Base-by-base conservation (phyloP, 2,329 filamentous ascomycete genomes). In the Aspergillus sp. region DNA sequence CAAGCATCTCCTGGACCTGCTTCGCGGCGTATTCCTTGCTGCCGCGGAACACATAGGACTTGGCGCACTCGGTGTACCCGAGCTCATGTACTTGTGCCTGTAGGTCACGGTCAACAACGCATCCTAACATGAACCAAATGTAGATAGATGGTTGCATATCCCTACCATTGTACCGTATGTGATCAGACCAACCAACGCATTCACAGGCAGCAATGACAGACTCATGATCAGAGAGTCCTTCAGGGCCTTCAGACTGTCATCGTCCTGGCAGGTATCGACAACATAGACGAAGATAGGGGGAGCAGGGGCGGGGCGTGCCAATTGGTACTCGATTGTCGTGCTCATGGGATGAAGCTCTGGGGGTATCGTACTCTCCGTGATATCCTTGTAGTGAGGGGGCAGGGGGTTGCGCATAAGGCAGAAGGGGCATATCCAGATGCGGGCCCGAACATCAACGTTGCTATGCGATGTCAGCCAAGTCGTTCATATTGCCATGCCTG, bases 1-100 rank as follows among this genome's bases (percentile, higher is more conserved):
- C 95, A 54, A 99, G 88, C 95, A 99, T 99, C 74, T 99, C 95
- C 78, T 98, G 94, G n/a, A 99, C 92, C 76, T 98, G 93, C 81
- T 98, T 98, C 57, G 93, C 91, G n/a, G 89, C 85, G 77, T 99
- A 99, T 72, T 99, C 95, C 82, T 98, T 99, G 83, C 89, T 97
- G 41, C 95, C 95, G 59, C 94, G 88, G 84, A 99, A 99, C 45
- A 99, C 95, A 72, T 97, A 99, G 5, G 94, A 97, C 80, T 98
- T 99, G 66, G 95, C 92, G 78, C 95, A 99, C 79, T 98, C 95
- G 58, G 91, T 93, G 75, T 99, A 99, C 58, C 95, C 95, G 68
- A 99, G 91, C 79, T 99, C 95, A 75, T 99, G 95, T 17, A 99
- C 92, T 86, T 97, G 93, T 32, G 92, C 88, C 90, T 92, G 67